These are phyloP conservation scores for Microascus cirrosus DNA, from an alignment of 2,329 filamentous ascomycete species.

Conservation along the genomic window DNA sequence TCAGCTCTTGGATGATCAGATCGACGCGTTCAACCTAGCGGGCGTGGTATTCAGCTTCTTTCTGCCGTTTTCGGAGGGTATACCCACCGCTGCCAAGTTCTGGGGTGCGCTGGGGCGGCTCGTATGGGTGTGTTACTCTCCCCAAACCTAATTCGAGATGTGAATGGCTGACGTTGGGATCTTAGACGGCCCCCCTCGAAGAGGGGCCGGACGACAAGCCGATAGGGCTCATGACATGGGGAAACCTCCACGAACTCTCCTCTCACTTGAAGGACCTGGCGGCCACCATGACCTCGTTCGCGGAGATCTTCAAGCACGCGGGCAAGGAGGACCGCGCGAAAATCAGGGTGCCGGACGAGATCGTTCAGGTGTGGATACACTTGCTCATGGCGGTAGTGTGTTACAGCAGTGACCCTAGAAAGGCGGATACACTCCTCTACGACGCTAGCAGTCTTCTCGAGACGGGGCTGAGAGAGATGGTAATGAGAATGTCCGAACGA, in stretches of 20 bases:
- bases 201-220: background rate
- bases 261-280: background rate
- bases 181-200: too few species aligned
- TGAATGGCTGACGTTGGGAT: background rate
- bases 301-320: constrained; percentile 14
- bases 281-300: background rate
- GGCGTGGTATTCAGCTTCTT: constrained; percentile 12
- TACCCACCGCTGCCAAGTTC: constrained; percentile 11
- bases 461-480: constrained; percentile 22
- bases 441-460: constrained; percentile 18
- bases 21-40: constrained; percentile 14
- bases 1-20: constrained; percentile 6
- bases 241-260: background rate
- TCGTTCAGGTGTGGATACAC: constrained; percentile 29
- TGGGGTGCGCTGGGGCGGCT: constrained; percentile 11
- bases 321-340: constrained; percentile 14
- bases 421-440: constrained; percentile 17
- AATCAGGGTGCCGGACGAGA: constrained; percentile 21
- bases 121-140: background rate
- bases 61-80: constrained; percentile 7
- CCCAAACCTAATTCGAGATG: background rate
- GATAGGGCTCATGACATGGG: background rate
- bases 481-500: constrained; percentile 18
- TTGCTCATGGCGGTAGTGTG: constrained; percentile 24
- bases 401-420: constrained; percentile 9